Percentiles rank a stretch among this genome's conserved stretches.
Evolutionary conservation across 768 basidiomycete species (phyloP).

Genomic region (Russula abietina): DNA sequence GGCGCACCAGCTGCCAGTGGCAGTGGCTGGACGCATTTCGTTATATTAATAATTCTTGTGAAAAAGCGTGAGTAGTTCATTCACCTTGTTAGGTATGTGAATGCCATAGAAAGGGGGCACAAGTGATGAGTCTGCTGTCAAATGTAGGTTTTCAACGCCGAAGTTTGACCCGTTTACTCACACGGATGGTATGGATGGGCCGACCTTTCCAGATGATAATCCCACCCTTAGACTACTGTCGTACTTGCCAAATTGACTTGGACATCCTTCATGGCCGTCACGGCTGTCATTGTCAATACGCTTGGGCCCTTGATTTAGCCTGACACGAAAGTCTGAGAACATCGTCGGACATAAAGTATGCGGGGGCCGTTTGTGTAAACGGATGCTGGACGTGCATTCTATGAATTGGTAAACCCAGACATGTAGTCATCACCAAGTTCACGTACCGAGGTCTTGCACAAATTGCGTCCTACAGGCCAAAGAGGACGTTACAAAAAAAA

Average conservation of each 20-base stretch:
- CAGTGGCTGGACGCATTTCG: not conserved
- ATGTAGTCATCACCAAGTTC: not conserved
- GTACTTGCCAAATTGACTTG: not conserved
- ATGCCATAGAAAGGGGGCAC: not conserved
- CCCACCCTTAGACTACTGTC: not conserved
- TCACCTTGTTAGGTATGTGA: not conserved
- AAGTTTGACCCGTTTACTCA: not conserved
- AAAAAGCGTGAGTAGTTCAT: not conserved
- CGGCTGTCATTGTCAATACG: not conserved
- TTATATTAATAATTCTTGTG: not conserved
- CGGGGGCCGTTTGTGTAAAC: not conserved
- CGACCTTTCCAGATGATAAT: not conserved
- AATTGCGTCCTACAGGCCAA: not conserved
- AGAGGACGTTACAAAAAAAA: not conserved
- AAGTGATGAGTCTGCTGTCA: not conserved
- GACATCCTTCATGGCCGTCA: not conserved
- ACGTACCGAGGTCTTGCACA: not conserved
- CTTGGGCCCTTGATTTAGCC: not conserved
- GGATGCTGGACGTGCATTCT: not conserved
- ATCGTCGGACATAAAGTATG: not conserved
- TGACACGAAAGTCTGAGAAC: not conserved
- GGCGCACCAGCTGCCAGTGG: not conserved
- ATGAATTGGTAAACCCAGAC: not conserved
- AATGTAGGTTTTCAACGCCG: not conserved
- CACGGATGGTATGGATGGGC: not conserved